phyloP scores from a whole-genome alignment of 768 basidiomycete genomes.

The Tricholoma saponaceum region DNA sequence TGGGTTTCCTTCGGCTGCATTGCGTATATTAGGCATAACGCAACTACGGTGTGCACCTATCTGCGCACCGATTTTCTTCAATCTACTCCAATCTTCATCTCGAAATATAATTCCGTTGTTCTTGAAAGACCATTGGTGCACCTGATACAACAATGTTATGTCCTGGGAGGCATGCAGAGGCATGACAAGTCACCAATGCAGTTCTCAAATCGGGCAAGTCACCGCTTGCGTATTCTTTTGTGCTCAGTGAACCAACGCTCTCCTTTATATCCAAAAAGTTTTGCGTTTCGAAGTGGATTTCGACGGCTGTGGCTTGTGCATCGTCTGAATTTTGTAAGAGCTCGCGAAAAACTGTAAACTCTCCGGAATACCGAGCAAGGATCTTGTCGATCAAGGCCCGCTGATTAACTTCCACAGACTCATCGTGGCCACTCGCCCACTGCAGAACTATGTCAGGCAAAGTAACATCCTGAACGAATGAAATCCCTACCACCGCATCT shows the following conservation, averaged over 20 bases:
- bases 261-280: conserved; percentile 31
- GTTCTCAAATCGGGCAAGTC: conserved; percentile 63
- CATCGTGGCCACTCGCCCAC: conserved; percentile 65
- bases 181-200: conserved; percentile 39
- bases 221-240: conserved; percentile 7
- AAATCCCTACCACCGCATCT: background rate
- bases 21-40: background rate
- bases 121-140: conserved; percentile 78
- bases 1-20: conserved; percentile 84
- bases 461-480: background rate
- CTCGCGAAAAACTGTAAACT: conserved; percentile 83
- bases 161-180: background rate
- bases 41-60: background rate
- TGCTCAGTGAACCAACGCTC: conserved; percentile 5
- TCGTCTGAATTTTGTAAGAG: conserved; percentile 96
- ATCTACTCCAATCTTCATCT: conserved; percentile 81
- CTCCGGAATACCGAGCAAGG: conserved; percentile 91
- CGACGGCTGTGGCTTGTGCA: conserved; percentile 68
- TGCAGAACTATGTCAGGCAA: conserved; percentile 14
- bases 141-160: conserved; percentile 32
- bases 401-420: conserved; percentile 89
- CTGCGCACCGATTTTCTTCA: conserved; percentile 80
- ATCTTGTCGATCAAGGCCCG: conserved; percentile 97
- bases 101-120: conserved; percentile 86
- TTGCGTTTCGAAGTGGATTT: conserved; percentile 78